Evolutionary conservation across 23 red algal species (phyloP), one percentile per base, ranked within the genome.

Genomic region (Cyanidium caldarium): DNA sequence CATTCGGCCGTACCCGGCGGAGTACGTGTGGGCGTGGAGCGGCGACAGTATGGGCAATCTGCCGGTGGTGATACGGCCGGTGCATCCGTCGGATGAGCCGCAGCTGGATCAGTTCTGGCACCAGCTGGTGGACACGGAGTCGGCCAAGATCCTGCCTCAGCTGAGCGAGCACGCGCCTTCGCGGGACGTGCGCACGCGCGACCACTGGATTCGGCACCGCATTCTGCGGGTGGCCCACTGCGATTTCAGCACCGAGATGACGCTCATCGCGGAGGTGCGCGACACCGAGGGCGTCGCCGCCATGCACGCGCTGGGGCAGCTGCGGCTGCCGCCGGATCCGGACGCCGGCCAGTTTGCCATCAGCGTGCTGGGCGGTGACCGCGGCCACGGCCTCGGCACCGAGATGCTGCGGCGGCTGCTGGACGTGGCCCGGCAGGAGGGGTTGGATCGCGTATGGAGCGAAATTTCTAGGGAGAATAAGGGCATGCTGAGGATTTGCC

Each of bases 31-130:
- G 15, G 36, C 70, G 0, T 75, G 70, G 70, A 56, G 45, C n/a
- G 70, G 70, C 34, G 70, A 75, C 35, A 61, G 45, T 19, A 75
- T 75, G 70, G 70, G 70, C 15, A 75, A 56, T 46, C 70, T 61
- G 1, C 70, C 70, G 7, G 46, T 75, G 16, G 33, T 75, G 2
- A 38, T 75, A 14, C 38, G 70, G 7, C 70, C 70, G 10, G n/a
- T 75, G 15, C 70, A 61, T 38, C 38, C 70, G 1, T 56, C 46
- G 58, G 70, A 75, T 75, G 41, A 36, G 38, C 70, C 51, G 5
- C 19, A 61, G 51, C 23, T 61, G 7, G 7, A 5, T 5, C n/a
- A 61, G 51, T 61, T 61, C 51, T 61, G 51, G 51, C n/a, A 61
- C 23, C n/a, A 16, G 19, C 23, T 61, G 51, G 7, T 25, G 21